phyloP scores from a whole-genome alignment of 139 green algal species.

The Chlamydomonas incerta region DNA sequence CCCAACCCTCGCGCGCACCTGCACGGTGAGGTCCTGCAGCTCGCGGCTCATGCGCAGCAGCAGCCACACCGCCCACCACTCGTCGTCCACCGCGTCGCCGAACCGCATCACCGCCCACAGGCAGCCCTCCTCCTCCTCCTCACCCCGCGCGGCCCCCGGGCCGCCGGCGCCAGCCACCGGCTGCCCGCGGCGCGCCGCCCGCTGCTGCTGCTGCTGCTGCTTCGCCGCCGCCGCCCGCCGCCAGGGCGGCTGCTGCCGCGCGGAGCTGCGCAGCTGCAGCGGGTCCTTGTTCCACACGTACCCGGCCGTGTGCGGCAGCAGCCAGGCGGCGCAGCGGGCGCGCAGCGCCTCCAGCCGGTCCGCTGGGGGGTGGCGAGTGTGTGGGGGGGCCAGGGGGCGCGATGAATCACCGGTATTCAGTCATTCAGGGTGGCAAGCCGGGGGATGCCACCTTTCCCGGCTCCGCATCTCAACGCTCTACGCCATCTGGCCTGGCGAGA shows the following conservation, averaged over 20 bases:
- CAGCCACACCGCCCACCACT: conserved; percentile 89
- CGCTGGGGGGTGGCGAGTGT: neutral
- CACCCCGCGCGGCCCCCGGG: too few species aligned
- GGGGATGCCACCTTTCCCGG: too few species aligned
- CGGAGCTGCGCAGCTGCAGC: conserved; percentile 35
- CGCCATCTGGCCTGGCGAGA: too few species aligned
- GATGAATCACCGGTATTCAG: too few species aligned
- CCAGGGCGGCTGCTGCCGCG: conserved; percentile 39
- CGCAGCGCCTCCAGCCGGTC: conserved; percentile 26
- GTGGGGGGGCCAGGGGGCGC: too few species aligned
- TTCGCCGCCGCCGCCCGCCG: neutral
- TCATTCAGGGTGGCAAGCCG: too few species aligned
- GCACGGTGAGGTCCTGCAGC: conserved; percentile 50
- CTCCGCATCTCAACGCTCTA: too few species aligned
- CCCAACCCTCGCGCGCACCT: conserved; percentile 68
- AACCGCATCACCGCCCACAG: conserved; percentile 80
- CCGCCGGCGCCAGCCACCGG: neutral
- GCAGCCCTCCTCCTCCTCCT: conserved; percentile 27
- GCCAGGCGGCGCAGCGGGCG: conserved; percentile 21
- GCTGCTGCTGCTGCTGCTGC: neutral
- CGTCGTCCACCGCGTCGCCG: conserved; percentile 91
- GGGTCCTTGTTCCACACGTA: conserved; percentile 65
- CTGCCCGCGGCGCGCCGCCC: neutral
- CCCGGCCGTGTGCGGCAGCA: conserved; percentile 24
- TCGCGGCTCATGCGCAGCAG: conserved; percentile 68